Conservation (phyloP, 2,329 filamentous ascomycete genomes). For the Delphinella strobiligena region DNA sequence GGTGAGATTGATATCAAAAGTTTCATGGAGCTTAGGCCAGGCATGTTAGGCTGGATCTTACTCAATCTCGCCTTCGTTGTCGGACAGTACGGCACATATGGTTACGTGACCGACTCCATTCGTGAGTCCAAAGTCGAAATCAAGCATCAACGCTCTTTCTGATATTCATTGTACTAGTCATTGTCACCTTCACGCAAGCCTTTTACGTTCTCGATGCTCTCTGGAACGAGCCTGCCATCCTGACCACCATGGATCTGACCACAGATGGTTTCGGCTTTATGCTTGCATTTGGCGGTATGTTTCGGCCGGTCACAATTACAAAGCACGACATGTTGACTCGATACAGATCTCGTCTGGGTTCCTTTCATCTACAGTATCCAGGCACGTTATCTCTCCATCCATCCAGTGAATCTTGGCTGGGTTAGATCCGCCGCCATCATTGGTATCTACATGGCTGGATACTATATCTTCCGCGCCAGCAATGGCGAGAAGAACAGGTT, state of each 20-base stretch:
- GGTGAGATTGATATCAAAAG: slow-evolving; percentile 84
- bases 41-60: slow-evolving; percentile 79
- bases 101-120: slow-evolving; percentile 76
- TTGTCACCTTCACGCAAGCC: slow-evolving; percentile 65
- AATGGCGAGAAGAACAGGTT: slow-evolving; percentile 95
- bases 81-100: slow-evolving; percentile 77
- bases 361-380: slow-evolving; percentile 82
- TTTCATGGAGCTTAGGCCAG: slow-evolving; percentile 83
- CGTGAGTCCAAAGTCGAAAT: slow-evolving; percentile 12
- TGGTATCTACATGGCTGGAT: slow-evolving; percentile 58
- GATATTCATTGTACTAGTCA: slow-evolving; percentile 27
- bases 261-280: slow-evolving; percentile 92
- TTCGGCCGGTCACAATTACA: background rate
- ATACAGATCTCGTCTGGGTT: slow-evolving; percentile 72
- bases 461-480: slow-evolving; percentile 82
- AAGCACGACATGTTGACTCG: background rate
- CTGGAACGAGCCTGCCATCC: slow-evolving; percentile 76
- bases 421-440: slow-evolving; percentile 53
- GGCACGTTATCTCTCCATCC: slow-evolving; percentile 69
- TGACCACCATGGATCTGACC: slow-evolving; percentile 91
- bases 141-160: background rate
- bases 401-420: slow-evolving; percentile 68
- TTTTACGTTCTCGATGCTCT: slow-evolving; percentile 77
- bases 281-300: slow-evolving; percentile 60
- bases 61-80: slow-evolving; percentile 75